These are phyloP conservation scores for Kwoniella sp. DNA, from an alignment of 768 basidiomycete species.

Conservation along the genomic window DNA sequence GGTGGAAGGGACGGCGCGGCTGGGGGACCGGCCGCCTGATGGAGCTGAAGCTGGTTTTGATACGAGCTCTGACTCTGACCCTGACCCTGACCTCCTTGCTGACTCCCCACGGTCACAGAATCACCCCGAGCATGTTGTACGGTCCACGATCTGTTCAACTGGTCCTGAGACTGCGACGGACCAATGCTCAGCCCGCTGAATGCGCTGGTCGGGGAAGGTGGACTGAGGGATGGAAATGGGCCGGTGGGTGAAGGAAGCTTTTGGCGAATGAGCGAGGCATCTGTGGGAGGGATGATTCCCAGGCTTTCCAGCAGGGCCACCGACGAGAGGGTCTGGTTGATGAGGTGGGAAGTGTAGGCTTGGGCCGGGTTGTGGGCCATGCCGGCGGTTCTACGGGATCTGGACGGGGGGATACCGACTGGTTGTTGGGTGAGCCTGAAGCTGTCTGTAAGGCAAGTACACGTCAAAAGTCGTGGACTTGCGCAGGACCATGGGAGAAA, in stretches of 20 bases:
- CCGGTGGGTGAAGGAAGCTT: constrained; percentile 37
- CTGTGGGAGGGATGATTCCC: constrained; percentile 22
- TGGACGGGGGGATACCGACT: too few species aligned
- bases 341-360: constrained; percentile 30
- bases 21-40: not conserved
- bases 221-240: constrained; percentile 35
- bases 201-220: not conserved
- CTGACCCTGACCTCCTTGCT: constrained; percentile 7
- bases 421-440: too few species aligned
- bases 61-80: not conserved
- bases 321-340: constrained; percentile 37
- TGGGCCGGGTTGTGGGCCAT: constrained; percentile 21
- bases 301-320: constrained; percentile 36
- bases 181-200: constrained; percentile 12
- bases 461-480: too few species aligned
- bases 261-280: constrained; percentile 35
- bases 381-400: too few species aligned
- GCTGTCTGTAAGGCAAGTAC: too few species aligned
- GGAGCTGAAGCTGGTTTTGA: not conserved
- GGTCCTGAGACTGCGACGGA: not conserved
- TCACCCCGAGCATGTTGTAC: constrained; percentile 12
- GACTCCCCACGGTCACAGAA: not conserved
- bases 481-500: too few species aligned
- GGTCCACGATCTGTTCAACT: constrained; percentile 16
- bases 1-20: constrained; percentile 16